These are phyloP conservation scores for Sisymbrium irio DNA, from an alignment of 345 rosid genomes.

Conservation along the genomic window DNA sequence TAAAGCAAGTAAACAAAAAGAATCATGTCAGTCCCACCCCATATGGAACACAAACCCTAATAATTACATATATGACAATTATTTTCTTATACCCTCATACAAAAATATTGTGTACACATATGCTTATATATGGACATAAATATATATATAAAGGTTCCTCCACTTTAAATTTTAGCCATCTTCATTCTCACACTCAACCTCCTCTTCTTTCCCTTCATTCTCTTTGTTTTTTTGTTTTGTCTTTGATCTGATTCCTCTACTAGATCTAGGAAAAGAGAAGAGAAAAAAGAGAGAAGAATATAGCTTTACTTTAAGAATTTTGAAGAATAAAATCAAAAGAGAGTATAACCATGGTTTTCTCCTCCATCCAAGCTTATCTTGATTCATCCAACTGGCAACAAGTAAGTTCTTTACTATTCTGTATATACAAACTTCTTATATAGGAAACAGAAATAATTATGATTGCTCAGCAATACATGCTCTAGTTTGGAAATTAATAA, in stretches of 20 bases:
- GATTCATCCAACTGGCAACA: conserved; percentile 99
- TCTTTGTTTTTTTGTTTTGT: conserved; percentile 28
- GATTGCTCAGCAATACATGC: conserved; percentile 11
- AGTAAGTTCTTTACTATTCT: conserved; percentile 46
- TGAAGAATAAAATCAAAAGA: conserved; percentile 45
- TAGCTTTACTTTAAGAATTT: conserved; percentile 26
- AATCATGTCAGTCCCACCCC: conserved; percentile 37
- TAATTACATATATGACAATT: conserved; percentile 31
- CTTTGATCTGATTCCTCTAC: conserved; percentile 55
- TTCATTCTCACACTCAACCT: conserved; percentile 42
- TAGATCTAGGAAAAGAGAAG: conserved; percentile 9
- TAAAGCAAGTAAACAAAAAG: conserved; percentile 65
- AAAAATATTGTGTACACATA: conserved; percentile 10
- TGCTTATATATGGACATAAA: conserved; percentile 6
- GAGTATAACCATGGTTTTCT: conserved; percentile 62
- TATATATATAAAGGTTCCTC: conserved; percentile 56
- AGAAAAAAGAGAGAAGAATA: neutral
- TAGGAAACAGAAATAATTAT: conserved; percentile 11
- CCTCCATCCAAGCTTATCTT: conserved; percentile 92
- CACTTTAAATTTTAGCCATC: conserved; percentile 51
- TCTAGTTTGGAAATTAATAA: neutral
- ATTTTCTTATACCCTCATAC: neutral
- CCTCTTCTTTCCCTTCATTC: conserved; percentile 33
- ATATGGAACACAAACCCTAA: conserved; percentile 37
- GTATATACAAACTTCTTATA: conserved; percentile 20